These are phyloP conservation scores for Colletotrichum tanaceti DNA, from an alignment of 2,329 filamentous ascomycete species.

Conservation along the genomic window DNA sequence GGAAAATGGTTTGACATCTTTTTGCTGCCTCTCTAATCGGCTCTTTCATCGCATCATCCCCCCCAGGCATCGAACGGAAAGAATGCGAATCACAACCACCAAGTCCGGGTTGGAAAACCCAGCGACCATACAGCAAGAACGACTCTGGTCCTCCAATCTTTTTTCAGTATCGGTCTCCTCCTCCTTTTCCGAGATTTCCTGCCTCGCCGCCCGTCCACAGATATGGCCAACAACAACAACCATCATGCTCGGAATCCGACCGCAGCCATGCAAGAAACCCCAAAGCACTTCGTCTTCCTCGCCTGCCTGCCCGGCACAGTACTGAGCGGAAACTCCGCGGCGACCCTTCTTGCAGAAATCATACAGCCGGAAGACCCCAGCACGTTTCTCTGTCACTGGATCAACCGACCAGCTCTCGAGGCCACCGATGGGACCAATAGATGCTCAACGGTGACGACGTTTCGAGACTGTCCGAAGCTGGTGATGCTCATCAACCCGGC, in stretches of 20 bases:
- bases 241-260: too few relatives aligned
- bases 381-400: conserved; percentile 5
- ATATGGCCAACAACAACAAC: too few relatives aligned
- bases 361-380: not conserved
- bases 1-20: too few relatives aligned
- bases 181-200: too few relatives aligned
- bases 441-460: not conserved
- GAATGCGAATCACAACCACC: not conserved
- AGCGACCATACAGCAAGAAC: not conserved
- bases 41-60: too few relatives aligned
- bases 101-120: not conserved
- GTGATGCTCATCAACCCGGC: not conserved
- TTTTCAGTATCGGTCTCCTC: not conserved
- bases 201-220: too few relatives aligned
- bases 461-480: conserved; percentile 2
- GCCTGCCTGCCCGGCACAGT: not conserved
- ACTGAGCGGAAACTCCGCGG: not conserved
- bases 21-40: too few relatives aligned
- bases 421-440: too few relatives aligned
- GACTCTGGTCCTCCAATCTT: not conserved
- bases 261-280: not conserved
- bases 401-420: not conserved
- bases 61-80: not conserved
- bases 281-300: conserved; percentile 17
- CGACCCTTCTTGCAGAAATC: not conserved